Evolutionary conservation across 164 flowering plant species (phyloP), one percentile per base, ranked within the genome.

Genomic region (Magnolia changhungtana): DNA sequence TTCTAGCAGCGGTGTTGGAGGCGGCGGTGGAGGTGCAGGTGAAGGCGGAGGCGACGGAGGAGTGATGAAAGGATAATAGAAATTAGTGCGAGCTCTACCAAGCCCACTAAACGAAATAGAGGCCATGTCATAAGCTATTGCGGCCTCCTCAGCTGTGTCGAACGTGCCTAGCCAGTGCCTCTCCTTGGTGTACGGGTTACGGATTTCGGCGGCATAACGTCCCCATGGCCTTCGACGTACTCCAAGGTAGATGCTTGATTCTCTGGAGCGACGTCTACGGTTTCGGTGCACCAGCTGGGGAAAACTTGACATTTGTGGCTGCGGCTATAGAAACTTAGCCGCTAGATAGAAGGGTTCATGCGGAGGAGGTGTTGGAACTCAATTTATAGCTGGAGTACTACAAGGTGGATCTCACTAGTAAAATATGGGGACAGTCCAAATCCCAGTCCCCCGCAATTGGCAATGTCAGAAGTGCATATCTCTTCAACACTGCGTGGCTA

Each of bases 201-300:
- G 80, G 61, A 83, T 83, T 80, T 81, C 85, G 1, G 83, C 80
- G 0, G 83, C 85, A 51, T 83, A 83, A 1, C 83, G 78, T 1
- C 85, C 85, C 85, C 83, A 83, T 18, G 83, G 85, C 82, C 83
- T 71, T 55, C 82, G 69, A 10, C 83, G 81, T 21, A 83, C 83
- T 3, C 85, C 85, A 0, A 79, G 74, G 67, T 78, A 80, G 50
- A 71, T 27, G 3, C 73, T 80, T 1, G 83, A 74, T 8, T 80
- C 81, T 58, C 80, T 72, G 4, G 80, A 74, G 9, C 81, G 79
- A 52, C 84, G 63, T 50, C 79, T 66, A 9, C 79, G 76, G 63
- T 73, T 67, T 21, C 65, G 78, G 49, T 61, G 74, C 1, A 13
- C 52, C 58, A 37, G 19, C 37, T 18, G 55, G 61, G 66, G 23